Percentiles rank a stretch among this genome's conserved stretches.
Conservation (phyloP, 345 rosid genomes). For the Eucalyptus lansdowneana region DNA sequence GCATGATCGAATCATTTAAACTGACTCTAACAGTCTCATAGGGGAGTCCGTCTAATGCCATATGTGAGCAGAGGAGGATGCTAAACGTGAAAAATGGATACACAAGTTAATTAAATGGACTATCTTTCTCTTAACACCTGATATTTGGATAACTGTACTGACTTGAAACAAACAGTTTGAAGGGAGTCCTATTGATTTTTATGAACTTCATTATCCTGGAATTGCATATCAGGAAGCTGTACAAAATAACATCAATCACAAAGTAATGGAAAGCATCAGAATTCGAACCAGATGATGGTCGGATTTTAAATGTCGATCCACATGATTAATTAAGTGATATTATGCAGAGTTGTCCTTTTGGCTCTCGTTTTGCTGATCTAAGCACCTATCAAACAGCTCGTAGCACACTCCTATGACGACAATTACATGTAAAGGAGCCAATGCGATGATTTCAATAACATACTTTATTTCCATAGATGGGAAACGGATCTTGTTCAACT, state of each 20-base stretch:
- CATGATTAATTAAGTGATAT: background rate
- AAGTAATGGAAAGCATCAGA: background rate
- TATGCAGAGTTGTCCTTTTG: background rate
- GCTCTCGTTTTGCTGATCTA: background rate
- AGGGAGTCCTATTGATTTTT: background rate
- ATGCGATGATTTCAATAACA: background rate
- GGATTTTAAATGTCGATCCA: background rate
- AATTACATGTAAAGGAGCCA: background rate
- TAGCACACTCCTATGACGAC: background rate
- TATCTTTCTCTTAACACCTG: background rate
- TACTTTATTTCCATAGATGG: background rate
- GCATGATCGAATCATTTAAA: background rate
- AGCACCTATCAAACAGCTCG: background rate
- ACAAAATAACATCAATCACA: background rate
- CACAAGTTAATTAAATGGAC: background rate
- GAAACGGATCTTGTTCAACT: background rate
- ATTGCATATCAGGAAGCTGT: background rate
- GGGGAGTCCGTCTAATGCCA: background rate
- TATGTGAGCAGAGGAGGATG: background rate
- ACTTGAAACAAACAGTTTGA: background rate
- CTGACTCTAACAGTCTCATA: background rate
- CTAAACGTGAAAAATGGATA: background rate
- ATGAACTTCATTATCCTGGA: background rate
- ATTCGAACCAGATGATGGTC: background rate
- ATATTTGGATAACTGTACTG: background rate